Base-by-base conservation (phyloP, 306 rosid species). In the Ormosia emarginata region DNA sequence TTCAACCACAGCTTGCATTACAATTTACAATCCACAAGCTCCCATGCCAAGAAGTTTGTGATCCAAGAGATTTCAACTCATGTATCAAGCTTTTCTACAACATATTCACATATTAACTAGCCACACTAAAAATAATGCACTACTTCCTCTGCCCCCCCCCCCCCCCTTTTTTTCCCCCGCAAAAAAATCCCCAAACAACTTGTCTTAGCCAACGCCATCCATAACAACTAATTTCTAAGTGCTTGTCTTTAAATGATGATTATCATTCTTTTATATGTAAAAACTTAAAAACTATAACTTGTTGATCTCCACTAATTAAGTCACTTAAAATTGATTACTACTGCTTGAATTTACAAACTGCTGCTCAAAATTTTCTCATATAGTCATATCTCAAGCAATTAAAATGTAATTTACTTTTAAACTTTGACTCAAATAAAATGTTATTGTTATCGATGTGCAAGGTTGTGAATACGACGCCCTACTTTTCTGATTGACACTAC, bases 381-480 rank as follows among this genome's bases (percentile, higher is more conserved):
- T 40, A 40, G 43, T 40, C 2, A 44, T 39, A 65, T 39, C 50
- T 65, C 7, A 65, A 67, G 34, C 74, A 67, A 10, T 17, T 37
- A 56, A 72, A 62, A 55, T 61, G 69, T 5, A 55, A 13, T 71
- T 33, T 40, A 39, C 64, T 62, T 71, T 50, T 18, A 37, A 3
- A 39, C 30, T 43, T 79, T 13, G 64, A 70, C 83, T 57, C 8
- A 69, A 75, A 67, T 75, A 55, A 24, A 24, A 82, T 82, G 77
- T n/a, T 4, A 8, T 4, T 37, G 4, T 30, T 6, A 63, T 73
- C 40, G 2, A 57, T 24, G 81, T 18, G 55, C 74, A 40, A 71
- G 69, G 67, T 81, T 53, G 34, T 74, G 34, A 47, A 47, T 59
- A 82, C 71, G 24, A 67, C 5, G 70, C 8, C 61, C 63, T 40